phyloP scores from a whole-genome alignment of 257 asterid genomes.

The Plectranthus barbatus region DNA sequence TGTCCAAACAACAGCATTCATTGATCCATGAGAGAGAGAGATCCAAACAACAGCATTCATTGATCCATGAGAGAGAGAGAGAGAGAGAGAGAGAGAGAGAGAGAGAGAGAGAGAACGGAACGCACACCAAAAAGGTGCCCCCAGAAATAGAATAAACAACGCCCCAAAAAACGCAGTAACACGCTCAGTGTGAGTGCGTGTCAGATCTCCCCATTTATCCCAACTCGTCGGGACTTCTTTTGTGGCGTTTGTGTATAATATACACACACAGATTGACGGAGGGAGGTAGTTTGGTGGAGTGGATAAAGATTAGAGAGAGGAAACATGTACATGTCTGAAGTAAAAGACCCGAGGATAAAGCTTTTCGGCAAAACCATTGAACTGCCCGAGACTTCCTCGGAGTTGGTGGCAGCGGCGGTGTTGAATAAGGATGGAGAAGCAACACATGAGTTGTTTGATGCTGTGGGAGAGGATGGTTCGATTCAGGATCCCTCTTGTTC shows the following conservation, averaged over 20 bases:
- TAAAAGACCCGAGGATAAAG: slow-evolving; percentile 67
- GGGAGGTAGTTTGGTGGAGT: not conserved
- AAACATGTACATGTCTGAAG: slow-evolving; percentile 46
- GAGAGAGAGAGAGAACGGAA: no score
- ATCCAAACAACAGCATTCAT: slow-evolving; percentile 2
- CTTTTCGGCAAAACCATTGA: slow-evolving; percentile 76
- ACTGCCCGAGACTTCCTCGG: slow-evolving; percentile 35
- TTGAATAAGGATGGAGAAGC: slow-evolving; percentile 19
- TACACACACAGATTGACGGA: not conserved
- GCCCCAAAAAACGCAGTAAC: slow-evolving; percentile 6
- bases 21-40: not conserved
- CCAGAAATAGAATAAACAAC: slow-evolving; percentile 1
- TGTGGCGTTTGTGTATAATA: not conserved
- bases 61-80: not conserved
- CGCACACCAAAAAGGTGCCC: slow-evolving; percentile 9
- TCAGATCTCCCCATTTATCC: slow-evolving; percentile 44
- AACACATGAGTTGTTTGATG: slow-evolving; percentile 23
- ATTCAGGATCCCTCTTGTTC: slow-evolving; percentile 29
- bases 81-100: no score
- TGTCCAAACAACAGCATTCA: slow-evolving; percentile 14
- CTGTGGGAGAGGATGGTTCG: slow-evolving; percentile 22
- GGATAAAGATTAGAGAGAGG: slow-evolving; percentile 7
- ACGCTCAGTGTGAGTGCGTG: slow-evolving; percentile 22
- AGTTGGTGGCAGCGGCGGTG: slow-evolving; percentile 21
- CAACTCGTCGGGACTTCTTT: slow-evolving; percentile 10